Evolutionary conservation across 495 filamentous ascomycete genomes (phyloP).

Genomic region (Penicillium waksmanii): DNA sequence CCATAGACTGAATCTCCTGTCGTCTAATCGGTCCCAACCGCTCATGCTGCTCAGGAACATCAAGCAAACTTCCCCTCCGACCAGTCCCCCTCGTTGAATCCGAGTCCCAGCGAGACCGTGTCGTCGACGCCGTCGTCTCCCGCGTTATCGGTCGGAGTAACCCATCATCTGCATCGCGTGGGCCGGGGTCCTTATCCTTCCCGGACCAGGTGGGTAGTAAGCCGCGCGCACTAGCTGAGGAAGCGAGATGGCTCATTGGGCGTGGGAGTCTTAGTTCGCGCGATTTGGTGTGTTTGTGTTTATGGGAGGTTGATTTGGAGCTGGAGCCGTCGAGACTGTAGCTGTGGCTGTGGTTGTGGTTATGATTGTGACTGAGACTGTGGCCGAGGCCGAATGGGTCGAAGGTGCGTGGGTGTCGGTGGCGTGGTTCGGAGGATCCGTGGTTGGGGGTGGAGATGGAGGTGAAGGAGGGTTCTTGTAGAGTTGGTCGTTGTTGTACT

Average conservation of each 20-base stretch:
- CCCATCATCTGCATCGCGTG: conserved; percentile 20
- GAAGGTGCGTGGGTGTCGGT: background rate
- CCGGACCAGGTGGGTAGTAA: conserved; percentile 7
- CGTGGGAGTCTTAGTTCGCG: conserved; percentile 41
- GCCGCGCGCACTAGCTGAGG: conserved; percentile 36
- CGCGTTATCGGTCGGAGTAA: no score
- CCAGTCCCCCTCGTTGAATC: conserved; percentile 35
- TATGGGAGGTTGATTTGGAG: conserved; percentile 9
- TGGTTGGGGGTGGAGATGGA: background rate
- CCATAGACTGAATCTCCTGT: conserved; percentile 41
- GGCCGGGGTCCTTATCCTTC: no score
- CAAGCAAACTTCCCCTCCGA: conserved; percentile 38
- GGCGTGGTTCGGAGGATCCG: background rate
- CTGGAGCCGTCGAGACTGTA: conserved; percentile 25
- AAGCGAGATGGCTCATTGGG: conserved; percentile 42
- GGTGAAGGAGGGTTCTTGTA: background rate
- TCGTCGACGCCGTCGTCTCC: no score
- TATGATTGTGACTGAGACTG: background rate
- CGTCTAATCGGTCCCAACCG: conserved; percentile 32
- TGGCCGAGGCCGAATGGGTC: background rate
- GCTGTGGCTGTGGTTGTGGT: background rate
- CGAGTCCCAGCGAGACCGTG: conserved; percentile 38
- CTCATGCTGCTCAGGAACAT: conserved; percentile 36
- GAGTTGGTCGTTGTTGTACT: background rate
- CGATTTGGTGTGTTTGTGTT: conserved; percentile 41